Evolutionary conservation across 1,139 yeast species (phyloP).

Genomic region (Groenewaldozyma auringiensis): DNA sequence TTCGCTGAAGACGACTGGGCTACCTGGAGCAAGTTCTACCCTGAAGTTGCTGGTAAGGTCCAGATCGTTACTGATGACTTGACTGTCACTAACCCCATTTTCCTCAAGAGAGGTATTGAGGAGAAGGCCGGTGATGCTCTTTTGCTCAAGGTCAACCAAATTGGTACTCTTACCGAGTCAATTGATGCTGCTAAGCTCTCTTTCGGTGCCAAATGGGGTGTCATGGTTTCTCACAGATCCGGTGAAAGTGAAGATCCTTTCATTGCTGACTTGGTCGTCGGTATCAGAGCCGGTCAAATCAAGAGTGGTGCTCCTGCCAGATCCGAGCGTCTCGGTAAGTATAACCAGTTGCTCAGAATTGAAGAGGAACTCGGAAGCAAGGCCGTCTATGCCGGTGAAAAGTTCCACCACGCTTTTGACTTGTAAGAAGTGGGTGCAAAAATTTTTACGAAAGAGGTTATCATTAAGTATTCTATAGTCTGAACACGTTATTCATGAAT

Average conservation of each 20-base stretch:
- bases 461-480: not conserved
- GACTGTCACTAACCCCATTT: conserved; percentile 93
- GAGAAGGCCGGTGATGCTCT: conserved; percentile 90
- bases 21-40: conserved; percentile 83
- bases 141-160: conserved; percentile 85
- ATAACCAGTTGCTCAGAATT: conserved; percentile 85
- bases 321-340: conserved; percentile 98
- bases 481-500: not conserved
- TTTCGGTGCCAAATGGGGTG: conserved; percentile 85
- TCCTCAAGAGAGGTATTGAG: conserved; percentile 90
- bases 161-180: conserved; percentile 79
- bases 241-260: conserved; percentile 98
- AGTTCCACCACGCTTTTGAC: conserved; percentile 12
- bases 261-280: conserved; percentile 95
- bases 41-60: conserved; percentile 52
- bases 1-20: conserved; percentile 99
- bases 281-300: conserved; percentile 95
- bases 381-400: conserved; percentile 80
- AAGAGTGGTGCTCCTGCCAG: conserved; percentile 99
- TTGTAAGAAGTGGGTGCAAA: conserved; percentile 7
- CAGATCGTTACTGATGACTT: conserved; percentile 96
- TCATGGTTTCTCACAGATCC: conserved; percentile 94
- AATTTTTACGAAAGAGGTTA: not conserved
- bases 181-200: conserved; percentile 82
- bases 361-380: conserved; percentile 96